These are phyloP conservation scores for Pseudogymnoascus sp. DNA, from an alignment of 2,329 filamentous ascomycete species.

Conservation along the genomic window DNA sequence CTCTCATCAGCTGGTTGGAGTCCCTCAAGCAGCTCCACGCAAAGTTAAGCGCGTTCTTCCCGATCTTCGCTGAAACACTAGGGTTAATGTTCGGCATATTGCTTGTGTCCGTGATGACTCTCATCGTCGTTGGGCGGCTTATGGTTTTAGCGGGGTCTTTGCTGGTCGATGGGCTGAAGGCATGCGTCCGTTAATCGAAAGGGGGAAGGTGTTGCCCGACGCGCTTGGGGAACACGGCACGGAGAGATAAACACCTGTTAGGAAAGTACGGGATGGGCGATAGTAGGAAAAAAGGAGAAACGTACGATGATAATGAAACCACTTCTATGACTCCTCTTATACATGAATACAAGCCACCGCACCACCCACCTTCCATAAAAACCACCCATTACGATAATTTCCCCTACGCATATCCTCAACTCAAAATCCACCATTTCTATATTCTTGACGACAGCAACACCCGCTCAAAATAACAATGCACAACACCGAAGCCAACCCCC, in stretches of 20 bases:
- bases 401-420: background rate
- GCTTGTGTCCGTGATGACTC: no score
- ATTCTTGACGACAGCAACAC: background rate
- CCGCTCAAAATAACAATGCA: background rate
- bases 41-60: no score
- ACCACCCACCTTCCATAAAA: background rate
- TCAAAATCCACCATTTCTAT: background rate
- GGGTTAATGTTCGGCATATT: no score
- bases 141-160: no score
- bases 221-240: background rate
- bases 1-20: no score
- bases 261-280: background rate
- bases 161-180: no score
- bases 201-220: no score
- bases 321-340: background rate
- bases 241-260: background rate
- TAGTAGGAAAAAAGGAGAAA: background rate
- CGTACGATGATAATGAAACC: background rate
- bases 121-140: no score
- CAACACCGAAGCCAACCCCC: background rate
- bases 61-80: no score
- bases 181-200: no score
- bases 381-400: background rate
- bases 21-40: no score
- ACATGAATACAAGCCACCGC: background rate